A percentile compares a stretch with the other conserved stretches of the same genome.
Conservation (phyloP, 1,284 basidiomycete species). For the Salmacisia buchloeana region DNA sequence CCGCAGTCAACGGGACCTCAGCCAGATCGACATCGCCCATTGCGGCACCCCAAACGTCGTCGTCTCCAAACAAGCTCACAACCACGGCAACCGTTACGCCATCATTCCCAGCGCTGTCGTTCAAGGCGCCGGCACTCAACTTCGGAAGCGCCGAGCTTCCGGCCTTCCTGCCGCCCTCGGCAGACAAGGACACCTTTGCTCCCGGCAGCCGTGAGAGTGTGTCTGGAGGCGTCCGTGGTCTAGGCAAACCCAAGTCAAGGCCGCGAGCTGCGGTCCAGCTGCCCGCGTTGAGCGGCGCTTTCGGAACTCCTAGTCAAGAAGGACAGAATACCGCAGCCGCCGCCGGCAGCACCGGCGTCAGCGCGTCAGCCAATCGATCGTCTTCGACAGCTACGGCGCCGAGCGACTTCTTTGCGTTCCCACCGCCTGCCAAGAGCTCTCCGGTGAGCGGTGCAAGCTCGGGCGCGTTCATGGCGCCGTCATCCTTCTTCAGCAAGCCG, state of each 20-base stretch:
- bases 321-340: background rate
- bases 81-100: background rate
- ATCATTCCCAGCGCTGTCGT: background rate
- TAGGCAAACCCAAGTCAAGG: constrained; percentile 17
- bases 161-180: background rate
- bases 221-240: constrained; percentile 13
- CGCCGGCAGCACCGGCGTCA: constrained; percentile 13
- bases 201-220: constrained; percentile 19
- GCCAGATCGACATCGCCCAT: background rate
- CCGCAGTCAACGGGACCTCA: background rate
- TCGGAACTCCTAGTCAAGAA: constrained; percentile 13
- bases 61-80: background rate
- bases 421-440: constrained; percentile 1
- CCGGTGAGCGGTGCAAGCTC: background rate
- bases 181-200: constrained; percentile 7
- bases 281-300: constrained; percentile 19
- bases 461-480: background rate
- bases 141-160: background rate
- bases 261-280: constrained; percentile 16
- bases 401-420: constrained; percentile 7
- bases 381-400: constrained; percentile 16
- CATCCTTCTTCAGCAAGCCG: too few relatives aligned
- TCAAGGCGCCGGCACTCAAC: background rate
- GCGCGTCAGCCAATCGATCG: background rate
- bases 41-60: background rate